A percentile compares a stretch with the other conserved stretches of the same genome.
These are phyloP conservation scores for Saccharomycopsis lassenensis DNA, from an alignment of 805 yeast species.

Conservation along the genomic window DNA sequence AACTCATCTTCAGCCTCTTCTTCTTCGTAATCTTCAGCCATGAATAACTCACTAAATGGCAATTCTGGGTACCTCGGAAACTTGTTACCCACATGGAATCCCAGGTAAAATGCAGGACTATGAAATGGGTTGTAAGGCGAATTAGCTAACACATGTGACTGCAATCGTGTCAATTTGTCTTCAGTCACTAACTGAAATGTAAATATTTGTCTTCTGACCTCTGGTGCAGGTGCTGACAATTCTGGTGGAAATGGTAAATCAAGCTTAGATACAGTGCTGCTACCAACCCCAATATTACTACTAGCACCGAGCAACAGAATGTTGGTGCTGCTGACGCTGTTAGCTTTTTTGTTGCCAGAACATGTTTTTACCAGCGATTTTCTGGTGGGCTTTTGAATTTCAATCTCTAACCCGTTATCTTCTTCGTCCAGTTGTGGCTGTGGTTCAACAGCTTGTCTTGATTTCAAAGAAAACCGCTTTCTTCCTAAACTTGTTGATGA, in stretches of 20 bases:
- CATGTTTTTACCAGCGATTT: constrained; percentile 2
- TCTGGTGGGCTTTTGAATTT: constrained; percentile 17
- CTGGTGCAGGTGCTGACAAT: constrained; percentile 33
- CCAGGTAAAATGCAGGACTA: constrained; percentile 12
- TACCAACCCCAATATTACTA: constrained; percentile 13
- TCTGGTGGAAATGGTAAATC: constrained; percentile 35
- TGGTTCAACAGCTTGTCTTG: constrained; percentile 9
- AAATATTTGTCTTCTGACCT: constrained; percentile 33
- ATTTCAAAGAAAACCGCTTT: constrained; percentile 12
- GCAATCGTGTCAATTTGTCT: constrained; percentile 30
- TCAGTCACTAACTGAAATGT: constrained; percentile 36
- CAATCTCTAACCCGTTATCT: constrained; percentile 17
- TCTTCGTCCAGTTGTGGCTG: constrained; percentile 4
- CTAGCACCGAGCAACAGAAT: not conserved
- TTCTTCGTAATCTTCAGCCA: constrained; percentile 7
- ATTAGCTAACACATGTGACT: constrained; percentile 20
- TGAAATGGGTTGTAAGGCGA: constrained; percentile 9
- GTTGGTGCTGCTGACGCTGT: constrained; percentile 3
- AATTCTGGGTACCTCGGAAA: constrained; percentile 17
- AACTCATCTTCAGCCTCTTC: constrained; percentile 18
- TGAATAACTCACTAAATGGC: constrained; percentile 11
- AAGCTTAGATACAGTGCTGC: no score
- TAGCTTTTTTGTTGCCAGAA: not conserved
- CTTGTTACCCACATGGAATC: constrained; percentile 8
- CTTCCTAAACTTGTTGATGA: not conserved